Evolutionary conservation across 2,329 filamentous ascomycete genomes (phyloP).

Genomic region (Trichoderma guizhouense): DNA sequence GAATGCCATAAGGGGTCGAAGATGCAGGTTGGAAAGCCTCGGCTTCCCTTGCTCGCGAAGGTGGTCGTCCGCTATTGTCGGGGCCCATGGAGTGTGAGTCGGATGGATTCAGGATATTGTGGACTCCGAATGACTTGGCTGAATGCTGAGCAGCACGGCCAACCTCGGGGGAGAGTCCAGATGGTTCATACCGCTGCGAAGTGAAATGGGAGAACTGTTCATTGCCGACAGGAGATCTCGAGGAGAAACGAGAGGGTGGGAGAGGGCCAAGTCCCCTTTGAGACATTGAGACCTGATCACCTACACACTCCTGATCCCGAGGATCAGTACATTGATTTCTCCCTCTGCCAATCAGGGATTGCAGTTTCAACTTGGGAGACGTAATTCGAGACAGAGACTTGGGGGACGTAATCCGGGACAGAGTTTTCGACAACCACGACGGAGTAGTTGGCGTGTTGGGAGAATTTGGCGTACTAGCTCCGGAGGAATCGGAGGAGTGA

Average conservation of each 20-base stretch:
- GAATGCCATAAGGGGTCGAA: conserved; percentile 23
- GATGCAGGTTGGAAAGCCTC: conserved; percentile 23
- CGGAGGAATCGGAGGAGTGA: conserved; percentile 32
- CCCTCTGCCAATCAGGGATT: conserved; percentile 23
- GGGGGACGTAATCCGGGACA: conserved; percentile 24
- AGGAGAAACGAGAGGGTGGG: conserved; percentile 51
- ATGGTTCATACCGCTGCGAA: conserved; percentile 24
- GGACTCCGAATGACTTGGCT: conserved; percentile 33
- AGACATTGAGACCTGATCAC: conserved; percentile 63
- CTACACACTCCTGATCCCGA: conserved; percentile 48
- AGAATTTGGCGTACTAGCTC: conserved; percentile 33
- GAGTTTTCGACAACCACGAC: conserved; percentile 28
- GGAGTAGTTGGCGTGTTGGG: conserved; percentile 36
- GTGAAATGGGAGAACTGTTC: conserved; percentile 26
- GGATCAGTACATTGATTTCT: conserved; percentile 56
- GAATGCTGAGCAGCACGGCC: conserved; percentile 27
- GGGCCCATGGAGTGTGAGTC: conserved; percentile 27
- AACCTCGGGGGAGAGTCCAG: conserved; percentile 25
- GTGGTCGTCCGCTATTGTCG: conserved; percentile 20
- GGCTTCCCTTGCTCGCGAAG: conserved; percentile 23
- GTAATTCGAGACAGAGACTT: conserved; percentile 20
- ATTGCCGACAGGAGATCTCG: conserved; percentile 42
- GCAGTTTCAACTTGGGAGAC: conserved; percentile 15
- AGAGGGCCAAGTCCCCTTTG: conserved; percentile 56
- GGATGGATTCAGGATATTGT: conserved; percentile 39